Base-by-base conservation (phyloP, 1,284 basidiomycete species). In the Peniophora sp. region DNA sequence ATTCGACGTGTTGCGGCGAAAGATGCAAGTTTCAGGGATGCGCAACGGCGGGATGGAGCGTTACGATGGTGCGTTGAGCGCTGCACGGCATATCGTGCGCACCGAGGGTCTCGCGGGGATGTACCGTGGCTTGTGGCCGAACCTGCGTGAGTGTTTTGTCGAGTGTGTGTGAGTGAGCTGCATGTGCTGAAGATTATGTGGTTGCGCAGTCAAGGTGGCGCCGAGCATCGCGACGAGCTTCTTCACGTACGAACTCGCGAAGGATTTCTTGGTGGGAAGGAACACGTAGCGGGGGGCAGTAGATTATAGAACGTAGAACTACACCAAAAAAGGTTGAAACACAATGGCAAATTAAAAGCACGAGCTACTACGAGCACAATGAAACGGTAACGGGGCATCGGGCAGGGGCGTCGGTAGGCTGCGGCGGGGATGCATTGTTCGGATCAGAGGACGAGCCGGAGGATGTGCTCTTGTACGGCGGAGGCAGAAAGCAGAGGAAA, bases 21-120 rank as follows among this genome's bases (percentile, higher is more conserved):
- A 97, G 70, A 94, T 99, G 88, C 96, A 99, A 66, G 91, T 96
- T 51, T 83, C 85, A 1, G 96, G 95, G 1, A 87, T 97, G 85
- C 69, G 77, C 55, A 73, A 74, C 39, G 75, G 78, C 51, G 69
- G 77, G 53, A 61, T 85, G 53, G 77, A 14, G n/a, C 79, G 81
- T 61, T 93, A 93, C 67, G 82, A 69, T 47, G 90, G 92, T 23
- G 92, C 87, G 16, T 62, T 90, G 52, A 86, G 93, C 61, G 89
- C 88, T 1, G 69, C 94, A 56, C 67, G 68, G 52, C 77, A 76
- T 52, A 92, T 92, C 48, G 54, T 93, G 22, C 75, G 71, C 41
- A 75, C 74, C 0, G 94, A 97, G 63, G 94, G 94, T 2, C 52
- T 86, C 16, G 65, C 63, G 41, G 89, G 89, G 23, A 65, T 94